A percentile compares a stretch with the other conserved stretches of the same genome.
phyloP scores from a whole-genome alignment of 1,284 basidiomycete species.

The Earliella scabrosa region DNA sequence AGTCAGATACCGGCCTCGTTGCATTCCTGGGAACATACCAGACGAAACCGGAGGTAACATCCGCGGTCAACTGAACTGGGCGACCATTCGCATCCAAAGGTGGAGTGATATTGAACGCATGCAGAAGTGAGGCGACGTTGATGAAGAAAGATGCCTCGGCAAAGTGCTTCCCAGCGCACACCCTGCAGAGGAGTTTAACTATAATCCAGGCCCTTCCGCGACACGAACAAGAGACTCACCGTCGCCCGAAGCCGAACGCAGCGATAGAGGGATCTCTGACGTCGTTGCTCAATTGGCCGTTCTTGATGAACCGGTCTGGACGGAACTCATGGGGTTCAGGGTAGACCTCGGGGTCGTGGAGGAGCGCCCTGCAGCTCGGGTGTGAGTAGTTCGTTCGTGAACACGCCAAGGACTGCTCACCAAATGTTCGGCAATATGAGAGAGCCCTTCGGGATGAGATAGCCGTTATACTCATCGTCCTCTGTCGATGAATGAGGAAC shows the following conservation, averaged over 20 bases:
- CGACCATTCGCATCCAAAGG: neutral
- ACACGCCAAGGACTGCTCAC: neutral
- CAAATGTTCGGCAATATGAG: constrained; percentile 11
- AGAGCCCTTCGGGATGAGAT: constrained; percentile 20
- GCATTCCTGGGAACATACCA: neutral
- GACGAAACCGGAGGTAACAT: neutral
- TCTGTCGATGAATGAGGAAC: constrained; percentile 14
- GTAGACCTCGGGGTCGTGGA: constrained; percentile 13
- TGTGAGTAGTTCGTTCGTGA: neutral
- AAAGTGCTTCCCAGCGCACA: constrained; percentile 2
- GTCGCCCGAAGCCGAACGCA: constrained; percentile 5
- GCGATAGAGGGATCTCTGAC: neutral
- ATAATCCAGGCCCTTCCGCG: too few relatives aligned
- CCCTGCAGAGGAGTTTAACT: neutral
- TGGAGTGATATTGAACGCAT: neutral
- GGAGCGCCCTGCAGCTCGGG: constrained; percentile 16
- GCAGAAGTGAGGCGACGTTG: neutral
- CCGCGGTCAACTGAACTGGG: neutral
- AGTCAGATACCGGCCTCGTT: neutral
- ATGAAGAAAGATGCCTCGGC: constrained; percentile 4
- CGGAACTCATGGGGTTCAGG: constrained; percentile 17
- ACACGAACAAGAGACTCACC: neutral
- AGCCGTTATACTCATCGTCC: constrained; percentile 24
- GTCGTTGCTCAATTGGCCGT: constrained; percentile 9
- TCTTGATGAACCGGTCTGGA: constrained; percentile 19